These are phyloP conservation scores for Thraustochytrium sp. DNA, from an alignment of 352 stramenopile species.

Conservation along the genomic window DNA sequence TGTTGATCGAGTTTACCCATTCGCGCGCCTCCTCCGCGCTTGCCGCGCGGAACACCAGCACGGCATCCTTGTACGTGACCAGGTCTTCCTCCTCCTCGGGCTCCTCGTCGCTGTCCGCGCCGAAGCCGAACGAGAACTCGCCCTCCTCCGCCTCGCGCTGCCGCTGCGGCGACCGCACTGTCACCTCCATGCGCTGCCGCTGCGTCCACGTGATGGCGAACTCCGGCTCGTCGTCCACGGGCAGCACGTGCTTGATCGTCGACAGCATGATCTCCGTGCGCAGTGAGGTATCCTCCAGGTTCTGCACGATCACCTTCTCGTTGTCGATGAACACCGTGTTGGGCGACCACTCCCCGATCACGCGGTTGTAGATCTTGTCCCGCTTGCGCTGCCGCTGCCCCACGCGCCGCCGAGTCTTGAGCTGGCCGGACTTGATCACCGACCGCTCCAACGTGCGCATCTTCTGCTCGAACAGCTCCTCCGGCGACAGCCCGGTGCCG, in stretches of 20 bases:
- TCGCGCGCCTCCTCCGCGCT: neutral
- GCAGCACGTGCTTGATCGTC: conserved; percentile 18
- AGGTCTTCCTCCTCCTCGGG: neutral
- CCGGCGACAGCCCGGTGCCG: neutral
- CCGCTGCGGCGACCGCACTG: neutral
- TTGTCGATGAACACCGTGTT: conserved; percentile 43
- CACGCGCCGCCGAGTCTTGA: conserved; percentile 30
- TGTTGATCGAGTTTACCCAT: conserved; percentile 30
- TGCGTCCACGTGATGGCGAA: conserved; percentile 24
- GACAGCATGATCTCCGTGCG: conserved; percentile 21
- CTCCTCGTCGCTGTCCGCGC: conserved; percentile 6
- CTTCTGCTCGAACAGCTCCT: conserved; percentile 21
- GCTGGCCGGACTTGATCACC: conserved; percentile 31
- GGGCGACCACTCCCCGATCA: conserved; percentile 29
- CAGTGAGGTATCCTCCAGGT: neutral
- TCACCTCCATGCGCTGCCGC: neutral
- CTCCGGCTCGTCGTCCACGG: neutral
- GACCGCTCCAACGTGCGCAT: conserved; percentile 9
- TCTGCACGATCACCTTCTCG: conserved; percentile 41
- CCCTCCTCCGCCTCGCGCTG: neutral
- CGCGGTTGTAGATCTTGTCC: conserved; percentile 39
- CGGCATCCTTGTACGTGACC: neutral
- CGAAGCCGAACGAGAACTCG: neutral
- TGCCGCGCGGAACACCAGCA: conserved; percentile 12
- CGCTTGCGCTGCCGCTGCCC: conserved; percentile 18